Base-by-base conservation (phyloP, 108 stramenopile species). In the Asterionellopsis glacialis region DNA sequence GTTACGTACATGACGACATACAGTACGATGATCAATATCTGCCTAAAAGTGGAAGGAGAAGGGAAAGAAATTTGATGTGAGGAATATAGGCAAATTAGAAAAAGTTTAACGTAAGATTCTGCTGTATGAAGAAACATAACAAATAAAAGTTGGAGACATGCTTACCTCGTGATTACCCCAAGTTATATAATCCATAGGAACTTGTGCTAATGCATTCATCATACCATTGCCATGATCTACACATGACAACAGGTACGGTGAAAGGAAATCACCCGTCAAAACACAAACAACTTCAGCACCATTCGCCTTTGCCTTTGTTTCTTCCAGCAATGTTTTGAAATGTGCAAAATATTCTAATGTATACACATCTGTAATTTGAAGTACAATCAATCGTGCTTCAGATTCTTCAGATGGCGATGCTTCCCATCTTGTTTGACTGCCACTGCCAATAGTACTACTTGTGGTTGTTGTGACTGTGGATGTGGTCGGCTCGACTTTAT, bases 321-420 rank as follows among this genome's bases (percentile, higher is more conserved):
- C 57, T 5, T 45, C 39, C 4, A 82, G 11, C 49, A 82, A 24
- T 13, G 76, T 82, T 55, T 67, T 71, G 64, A 82, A 68, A 12
- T 56, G 58, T 38, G 73, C 69, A 28, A 82, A 75, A 38, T 74
- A 51, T 23, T 77, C 81, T 41, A 82, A 49, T 11, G 72, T 74
- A 52, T 82, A 82, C 6, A 76, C 69, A 60, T 82, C 81, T 0
- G 76, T 82, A 40, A 82, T 76, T 41, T 82, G 81, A 28, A 75
- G 39, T 7, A 82, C 44, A 41, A 51, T 70, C 43, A 76, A 53
- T 10, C 75, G 64, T 16, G 67, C 67, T 27, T 68, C 67, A n/a
- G 39, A 43, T 11, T 58, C 59, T 24, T 68, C 21, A 12, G 58
- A 68, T 25, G 67, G 59, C 11, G 59, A 57, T 38, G 65, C 40